A percentile compares a stretch with the other conserved stretches of the same genome.
Conservation (phyloP, 352 stramenopile species). For the Halophytophthora polymorphica region DNA sequence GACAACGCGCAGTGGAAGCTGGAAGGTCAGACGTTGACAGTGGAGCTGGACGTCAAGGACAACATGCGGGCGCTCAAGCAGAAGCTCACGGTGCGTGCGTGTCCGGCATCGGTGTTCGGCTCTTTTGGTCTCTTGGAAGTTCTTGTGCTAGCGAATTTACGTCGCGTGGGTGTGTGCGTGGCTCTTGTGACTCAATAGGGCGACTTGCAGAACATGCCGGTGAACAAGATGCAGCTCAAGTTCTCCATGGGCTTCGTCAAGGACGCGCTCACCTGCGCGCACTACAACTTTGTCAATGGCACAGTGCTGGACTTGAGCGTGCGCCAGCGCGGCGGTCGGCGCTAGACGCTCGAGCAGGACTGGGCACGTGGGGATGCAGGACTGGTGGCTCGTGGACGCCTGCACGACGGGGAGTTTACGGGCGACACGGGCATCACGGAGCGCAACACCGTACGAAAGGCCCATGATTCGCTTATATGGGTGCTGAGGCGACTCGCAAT, state of each 20-base stretch:
- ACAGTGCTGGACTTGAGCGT: conserved; percentile 74
- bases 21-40: conserved; percentile 88
- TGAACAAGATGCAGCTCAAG: conserved; percentile 97
- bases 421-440: neutral
- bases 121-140: neutral
- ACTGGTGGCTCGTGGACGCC: no score
- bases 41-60: conserved; percentile 87
- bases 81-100: conserved; percentile 65
- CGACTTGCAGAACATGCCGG: conserved; percentile 88
- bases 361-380: no score
- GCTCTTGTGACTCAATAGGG: conserved; percentile 18
- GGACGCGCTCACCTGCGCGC: conserved; percentile 71
- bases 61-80: conserved; percentile 93
- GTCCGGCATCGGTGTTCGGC: neutral
- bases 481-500: neutral
- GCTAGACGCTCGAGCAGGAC: conserved; percentile 27
- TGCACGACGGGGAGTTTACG: neutral
- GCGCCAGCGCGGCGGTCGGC: conserved; percentile 70
- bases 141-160: neutral
- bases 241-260: conserved; percentile 91
- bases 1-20: conserved; percentile 93
- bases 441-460: no score
- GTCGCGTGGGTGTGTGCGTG: conserved; percentile 1
- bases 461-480: conserved; percentile 1
- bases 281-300: conserved; percentile 86